These are phyloP conservation scores for Cyclostephanos tholiformis DNA, from an alignment of 108 stramenopile genomes.

Conservation along the genomic window DNA sequence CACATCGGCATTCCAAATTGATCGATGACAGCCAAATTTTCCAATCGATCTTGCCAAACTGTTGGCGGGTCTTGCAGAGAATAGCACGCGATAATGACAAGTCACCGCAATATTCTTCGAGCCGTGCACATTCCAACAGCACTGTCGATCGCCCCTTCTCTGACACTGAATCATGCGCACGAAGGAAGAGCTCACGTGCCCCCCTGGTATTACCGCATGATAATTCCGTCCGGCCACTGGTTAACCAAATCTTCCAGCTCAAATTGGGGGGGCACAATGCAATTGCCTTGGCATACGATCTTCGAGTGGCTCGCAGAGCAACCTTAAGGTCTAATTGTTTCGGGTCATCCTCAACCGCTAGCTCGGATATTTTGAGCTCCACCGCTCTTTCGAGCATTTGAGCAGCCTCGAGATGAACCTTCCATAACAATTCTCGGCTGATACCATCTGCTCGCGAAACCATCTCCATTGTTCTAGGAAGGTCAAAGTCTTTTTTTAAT, in stretches of 20 bases:
- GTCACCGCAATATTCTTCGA: slow-evolving; percentile 93
- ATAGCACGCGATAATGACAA: slow-evolving; percentile 82
- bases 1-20: slow-evolving; percentile 85
- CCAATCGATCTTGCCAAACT: slow-evolving; percentile 87
- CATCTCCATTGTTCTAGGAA: slow-evolving; percentile 75
- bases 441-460: slow-evolving; percentile 86
- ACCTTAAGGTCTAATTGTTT: slow-evolving; percentile 23
- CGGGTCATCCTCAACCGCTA: slow-evolving; percentile 45
- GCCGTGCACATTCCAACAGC: slow-evolving; percentile 88
- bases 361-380: slow-evolving; percentile 15
- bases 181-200: slow-evolving; percentile 82
- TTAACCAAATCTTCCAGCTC: slow-evolving; percentile 96
- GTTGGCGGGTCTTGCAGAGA: slow-evolving; percentile 78
- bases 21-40: slow-evolving; percentile 95
- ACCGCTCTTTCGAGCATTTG: slow-evolving; percentile 92
- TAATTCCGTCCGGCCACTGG: slow-evolving; percentile 94
- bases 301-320: slow-evolving; percentile 52
- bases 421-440: slow-evolving; percentile 95
- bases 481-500: slow-evolving; percentile 45
- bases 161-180: slow-evolving; percentile 89
- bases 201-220: slow-evolving; percentile 73
- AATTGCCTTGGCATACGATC: slow-evolving; percentile 80
- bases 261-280: slow-evolving; percentile 89
- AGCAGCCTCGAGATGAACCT: slow-evolving; percentile 94
- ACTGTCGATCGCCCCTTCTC: slow-evolving; percentile 89